Conservation (phyloP, 768 basidiomycete genomes). For the Galerina sulciceps region DNA sequence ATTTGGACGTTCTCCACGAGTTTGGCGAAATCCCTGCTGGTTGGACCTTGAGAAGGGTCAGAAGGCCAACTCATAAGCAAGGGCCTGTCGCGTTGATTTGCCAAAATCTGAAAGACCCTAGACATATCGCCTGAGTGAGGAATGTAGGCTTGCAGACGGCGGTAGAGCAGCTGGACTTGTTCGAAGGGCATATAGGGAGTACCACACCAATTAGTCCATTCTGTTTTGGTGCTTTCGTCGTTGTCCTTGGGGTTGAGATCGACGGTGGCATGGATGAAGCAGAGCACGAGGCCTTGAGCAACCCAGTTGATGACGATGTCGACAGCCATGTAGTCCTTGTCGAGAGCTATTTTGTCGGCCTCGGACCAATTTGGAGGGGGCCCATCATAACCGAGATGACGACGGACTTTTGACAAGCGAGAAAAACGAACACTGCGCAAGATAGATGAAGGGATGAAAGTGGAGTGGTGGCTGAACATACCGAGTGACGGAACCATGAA, state of each 20-base stretch:
- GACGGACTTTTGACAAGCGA: slow-evolving; percentile 74
- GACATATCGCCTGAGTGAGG: slow-evolving; percentile 55
- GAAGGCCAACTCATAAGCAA: slow-evolving; percentile 81
- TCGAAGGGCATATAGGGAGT: slow-evolving; percentile 65
- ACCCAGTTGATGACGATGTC: slow-evolving; percentile 93
- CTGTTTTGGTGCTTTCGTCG: slow-evolving; percentile 71
- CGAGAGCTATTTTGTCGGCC: slow-evolving; percentile 69
- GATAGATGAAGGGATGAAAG: slow-evolving; percentile 23
- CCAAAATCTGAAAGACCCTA: slow-evolving; percentile 81
- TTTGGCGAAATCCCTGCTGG: slow-evolving; percentile 54
- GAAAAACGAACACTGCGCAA: slow-evolving; percentile 73
- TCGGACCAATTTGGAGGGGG: slow-evolving; percentile 59
- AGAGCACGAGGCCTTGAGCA: slow-evolving; percentile 83
- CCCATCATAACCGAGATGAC: slow-evolving; percentile 69
- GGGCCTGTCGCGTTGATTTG: slow-evolving; percentile 58
- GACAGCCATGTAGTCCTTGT: slow-evolving; percentile 81
- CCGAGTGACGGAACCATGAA: slow-evolving; percentile 87
- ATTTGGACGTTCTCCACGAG: slow-evolving; percentile 74
- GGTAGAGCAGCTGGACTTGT: slow-evolving; percentile 63
- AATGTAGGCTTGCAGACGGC: slow-evolving; percentile 57
- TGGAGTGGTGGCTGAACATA: slow-evolving; percentile 25
- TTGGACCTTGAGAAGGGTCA: slow-evolving; percentile 52
- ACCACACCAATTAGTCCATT: slow-evolving; percentile 91
- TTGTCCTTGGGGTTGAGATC: slow-evolving; percentile 76
- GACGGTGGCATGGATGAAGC: slow-evolving; percentile 84